Base-by-base conservation (phyloP, 108 stramenopile genomes). In the Fistulifera pelliculosa region DNA sequence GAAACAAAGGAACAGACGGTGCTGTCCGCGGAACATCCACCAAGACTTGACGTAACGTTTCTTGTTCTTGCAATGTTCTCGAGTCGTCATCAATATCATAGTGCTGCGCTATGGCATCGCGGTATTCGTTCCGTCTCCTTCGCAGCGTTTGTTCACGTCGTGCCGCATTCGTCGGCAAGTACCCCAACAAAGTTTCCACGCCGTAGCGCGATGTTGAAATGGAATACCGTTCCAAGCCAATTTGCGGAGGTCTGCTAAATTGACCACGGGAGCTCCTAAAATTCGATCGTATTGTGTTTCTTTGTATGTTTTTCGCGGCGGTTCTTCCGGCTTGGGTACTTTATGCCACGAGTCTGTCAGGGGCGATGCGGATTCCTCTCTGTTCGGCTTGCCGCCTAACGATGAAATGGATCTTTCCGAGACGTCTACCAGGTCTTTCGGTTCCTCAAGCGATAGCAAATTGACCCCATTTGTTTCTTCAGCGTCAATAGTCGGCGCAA, bases 11-110 rank as follows among this genome's bases (percentile, higher is more conserved):
- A 27, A 93, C 69, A 35, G 85, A 90, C 38, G 97, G 96, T 47
- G 76, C 78, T 17, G 98, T 98, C 16, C 98, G 65, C 8, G 98
- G 98, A 5, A 97, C 84, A 74, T 99, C 98, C 38, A 98, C 95
- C 56, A 98, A 54, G 1, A 99, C 95, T 63, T 98, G 96, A 13
- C 96, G 80, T 16, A 95, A 68, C 12, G 90, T 92, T 64, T 94
- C 90, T 75, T 95, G 94, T 64, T 98, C 96, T 49, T 90, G 84
- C 48, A 77, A 52, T 14, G 85, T 91, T 15, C 94, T 71, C 10
- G 74, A 52, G 58, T 85, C 60, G 48, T 87, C 85, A 42, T 86
- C 83, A 67, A 91, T 87, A 50, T 85, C 79, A 64, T 86, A 91
- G 66, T 91, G 90, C 56, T 84, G 84, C 14, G 42, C 45, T 19